Evolutionary conservation across 441 rosid species (phyloP).

Genomic region (Melastoma candidum): DNA sequence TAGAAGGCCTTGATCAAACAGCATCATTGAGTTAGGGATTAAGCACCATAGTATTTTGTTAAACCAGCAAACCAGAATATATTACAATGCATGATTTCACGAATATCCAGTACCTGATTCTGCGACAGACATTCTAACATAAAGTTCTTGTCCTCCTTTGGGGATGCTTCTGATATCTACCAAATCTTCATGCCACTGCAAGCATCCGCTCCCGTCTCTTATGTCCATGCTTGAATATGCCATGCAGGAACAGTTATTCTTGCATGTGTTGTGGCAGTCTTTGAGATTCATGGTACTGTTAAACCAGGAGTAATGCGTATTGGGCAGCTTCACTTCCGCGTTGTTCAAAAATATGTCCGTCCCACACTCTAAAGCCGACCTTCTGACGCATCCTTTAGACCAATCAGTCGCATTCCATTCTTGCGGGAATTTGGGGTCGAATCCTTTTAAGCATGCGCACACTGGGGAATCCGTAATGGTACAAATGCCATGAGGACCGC

Average conservation of each 20-base stretch:
- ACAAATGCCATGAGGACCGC: slow-evolving; percentile 9
- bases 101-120: neutral
- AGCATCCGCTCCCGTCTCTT: neutral
- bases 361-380: neutral
- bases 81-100: too few relatives aligned
- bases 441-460: slow-evolving; percentile 8
- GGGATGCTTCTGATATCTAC: slow-evolving; percentile 1
- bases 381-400: slow-evolving; percentile 8
- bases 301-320: too few relatives aligned
- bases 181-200: slow-evolving; percentile 1
- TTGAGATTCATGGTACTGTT: too few relatives aligned
- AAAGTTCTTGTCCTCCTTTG: neutral
- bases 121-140: neutral
- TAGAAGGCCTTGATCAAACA: too few relatives aligned
- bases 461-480: slow-evolving; percentile 5
- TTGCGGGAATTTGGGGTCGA: neutral
- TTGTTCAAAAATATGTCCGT: neutral
- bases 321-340: too few relatives aligned
- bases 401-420: slow-evolving; percentile 7
- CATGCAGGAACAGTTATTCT: slow-evolving; percentile 11
- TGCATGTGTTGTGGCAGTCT: slow-evolving; percentile 10
- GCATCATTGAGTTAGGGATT: too few relatives aligned
- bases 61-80: too few relatives aligned
- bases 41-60: too few relatives aligned
- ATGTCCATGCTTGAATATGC: slow-evolving; percentile 8